Conservation (phyloP, 148 eudicot genomes). For the Camellia sinensis region DNA sequence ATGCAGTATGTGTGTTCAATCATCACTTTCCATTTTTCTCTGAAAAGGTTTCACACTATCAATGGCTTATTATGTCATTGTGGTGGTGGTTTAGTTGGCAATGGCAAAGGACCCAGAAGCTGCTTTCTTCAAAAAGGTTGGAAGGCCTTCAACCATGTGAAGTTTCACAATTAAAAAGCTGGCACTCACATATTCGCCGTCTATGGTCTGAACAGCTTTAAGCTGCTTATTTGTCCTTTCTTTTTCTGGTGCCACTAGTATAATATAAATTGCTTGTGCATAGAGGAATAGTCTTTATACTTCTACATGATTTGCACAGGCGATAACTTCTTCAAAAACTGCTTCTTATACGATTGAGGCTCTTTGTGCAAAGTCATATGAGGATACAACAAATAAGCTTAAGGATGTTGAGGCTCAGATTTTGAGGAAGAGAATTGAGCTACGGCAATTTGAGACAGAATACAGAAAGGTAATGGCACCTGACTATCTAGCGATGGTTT, state of each 20-base stretch:
- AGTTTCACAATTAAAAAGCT: constrained; percentile 78
- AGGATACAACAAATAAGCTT: constrained; percentile 54
- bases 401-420: constrained; percentile 69
- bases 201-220: constrained; percentile 58
- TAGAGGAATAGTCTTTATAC: not conserved
- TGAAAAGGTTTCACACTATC: not conserved
- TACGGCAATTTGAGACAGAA: constrained; percentile 94
- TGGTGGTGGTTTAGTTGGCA: constrained; percentile 69
- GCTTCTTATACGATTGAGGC: constrained; percentile 90
- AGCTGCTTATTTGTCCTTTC: constrained; percentile 11
- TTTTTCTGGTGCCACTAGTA: not conserved
- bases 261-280: not conserved
- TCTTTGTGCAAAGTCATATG: constrained; percentile 75
- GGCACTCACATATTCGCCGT: constrained; percentile 98
- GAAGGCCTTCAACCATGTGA: constrained; percentile 99
- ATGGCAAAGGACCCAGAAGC: constrained; percentile 99
- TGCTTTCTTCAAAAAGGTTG: constrained; percentile 92
- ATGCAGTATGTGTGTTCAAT: constrained; percentile 61
- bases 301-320: constrained; percentile 50
- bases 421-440: constrained; percentile 68
- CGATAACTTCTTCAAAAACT: constrained; percentile 94
- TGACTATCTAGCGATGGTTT: constrained; percentile 1
- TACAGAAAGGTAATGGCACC: constrained; percentile 68
- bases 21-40: not conserved
- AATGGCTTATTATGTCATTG: constrained; percentile 11